A percentile compares a stretch with the other conserved stretches of the same genome.
Conservation (phyloP, 306 rosid species). For the Cucurbita pepo region DNA sequence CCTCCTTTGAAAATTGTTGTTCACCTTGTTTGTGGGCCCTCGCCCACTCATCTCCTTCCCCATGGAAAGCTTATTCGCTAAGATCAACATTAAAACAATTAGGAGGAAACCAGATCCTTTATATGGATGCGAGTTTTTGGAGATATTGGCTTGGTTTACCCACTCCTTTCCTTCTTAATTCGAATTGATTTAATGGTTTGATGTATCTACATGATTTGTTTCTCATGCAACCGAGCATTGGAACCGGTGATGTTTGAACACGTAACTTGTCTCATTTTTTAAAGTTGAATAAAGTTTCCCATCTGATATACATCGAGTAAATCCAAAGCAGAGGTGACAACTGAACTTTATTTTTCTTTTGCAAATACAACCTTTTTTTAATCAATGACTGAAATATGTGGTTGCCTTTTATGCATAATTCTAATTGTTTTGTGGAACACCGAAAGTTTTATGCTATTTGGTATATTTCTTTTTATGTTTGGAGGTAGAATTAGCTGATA, state of each 20-base stretch:
- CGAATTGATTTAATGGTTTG: neutral
- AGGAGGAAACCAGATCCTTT: neutral
- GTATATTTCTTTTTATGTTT: neutral
- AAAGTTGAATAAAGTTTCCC: neutral
- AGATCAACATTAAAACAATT: neutral
- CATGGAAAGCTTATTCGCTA: conserved; percentile 5
- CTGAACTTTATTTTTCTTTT: neutral
- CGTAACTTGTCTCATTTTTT: neutral
- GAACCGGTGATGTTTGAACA: neutral
- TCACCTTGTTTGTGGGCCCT: conserved; percentile 5
- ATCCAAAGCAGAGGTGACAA: conserved; percentile 1
- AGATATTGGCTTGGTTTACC: neutral
- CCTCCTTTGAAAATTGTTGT: neutral
- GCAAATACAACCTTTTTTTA: neutral
- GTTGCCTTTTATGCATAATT: neutral
- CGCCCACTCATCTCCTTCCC: conserved; percentile 9
- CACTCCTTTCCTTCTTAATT: neutral
- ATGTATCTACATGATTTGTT: neutral
- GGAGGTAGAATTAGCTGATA: neutral
- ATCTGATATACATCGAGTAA: neutral
- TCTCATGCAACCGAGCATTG: neutral
- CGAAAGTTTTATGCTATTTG: neutral
- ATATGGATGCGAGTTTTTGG: neutral
- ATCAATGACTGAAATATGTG: neutral
- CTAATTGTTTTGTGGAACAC: neutral